Base-by-base conservation (phyloP, 2,329 filamentous ascomycete species). In the Claviceps cyperi region DNA sequence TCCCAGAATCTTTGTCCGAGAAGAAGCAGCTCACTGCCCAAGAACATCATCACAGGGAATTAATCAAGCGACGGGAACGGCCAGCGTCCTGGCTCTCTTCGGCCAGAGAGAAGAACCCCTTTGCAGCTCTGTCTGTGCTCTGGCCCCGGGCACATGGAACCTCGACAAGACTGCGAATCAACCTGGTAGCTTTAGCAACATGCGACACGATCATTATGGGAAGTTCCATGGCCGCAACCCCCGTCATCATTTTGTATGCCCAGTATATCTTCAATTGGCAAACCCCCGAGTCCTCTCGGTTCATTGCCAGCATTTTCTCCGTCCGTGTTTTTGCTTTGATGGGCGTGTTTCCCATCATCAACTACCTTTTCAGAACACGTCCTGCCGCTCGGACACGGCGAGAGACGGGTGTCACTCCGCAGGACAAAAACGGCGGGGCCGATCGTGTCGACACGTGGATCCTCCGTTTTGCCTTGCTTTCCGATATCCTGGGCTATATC, bases 171-270 rank as follows among this genome's bases (percentile, higher is more conserved):
- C 68, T 95, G 32, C 81, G 89, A 15, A 74, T 82, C 49, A 98
- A 98, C 61, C 70, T 98, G n/a, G 63, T 94, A 3, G 68, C 91
- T 0, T 74, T 98, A 8, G 85, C 89, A 2, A 71, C 81, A 5
- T 81, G 90, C 50, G 92, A 97, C 61, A 86, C 84, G 24, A 80
- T 87, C 55, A 77, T 94, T 56, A 84, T 96, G 53, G 84, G 87
- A 21, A 77, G 89, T 0, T 81, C 83, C 7, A 86, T 96, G 75
- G 87, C 90, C 46, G 78, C 81, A 0, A 81, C 87, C 53, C 80
- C 83, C n/a, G 81, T 96, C 37, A 74, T 92, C 19, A 75, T 97
- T 50, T 77, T 95, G 50, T 98, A 97, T 66, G 81, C 81, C 22
- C 83, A 86, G 56, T 84, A 78, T 59, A 77, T 81, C 57, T 97